phyloP scores from a whole-genome alignment of 1,139 yeast genomes.

The Dujonia santamariae region DNA sequence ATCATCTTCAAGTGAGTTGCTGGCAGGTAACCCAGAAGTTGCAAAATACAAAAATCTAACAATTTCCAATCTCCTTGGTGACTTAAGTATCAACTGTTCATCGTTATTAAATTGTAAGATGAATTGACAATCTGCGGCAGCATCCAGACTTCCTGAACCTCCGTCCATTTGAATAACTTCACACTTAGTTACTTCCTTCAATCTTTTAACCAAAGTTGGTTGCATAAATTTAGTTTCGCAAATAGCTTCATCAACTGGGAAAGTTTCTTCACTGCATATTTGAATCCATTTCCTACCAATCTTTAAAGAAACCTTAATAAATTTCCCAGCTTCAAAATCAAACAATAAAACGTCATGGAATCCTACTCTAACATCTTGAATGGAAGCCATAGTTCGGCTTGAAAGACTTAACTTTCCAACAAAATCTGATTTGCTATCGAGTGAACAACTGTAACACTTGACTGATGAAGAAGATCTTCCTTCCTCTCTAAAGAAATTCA shows the following conservation, averaged over 20 bases:
- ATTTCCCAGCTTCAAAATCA: conserved; percentile 28
- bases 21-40: conserved; percentile 50
- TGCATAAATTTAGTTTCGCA: conserved; percentile 32
- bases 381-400: conserved; percentile 32
- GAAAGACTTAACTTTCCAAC: conserved; percentile 51
- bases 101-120: conserved; percentile 7
- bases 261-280: conserved; percentile 37
- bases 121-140: conserved; percentile 2
- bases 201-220: conserved; percentile 50
- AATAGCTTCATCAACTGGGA: conserved; percentile 20
- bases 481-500: conserved; percentile 13
- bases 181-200: conserved; percentile 52
- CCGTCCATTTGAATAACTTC: conserved; percentile 18
- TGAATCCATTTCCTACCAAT: conserved; percentile 73
- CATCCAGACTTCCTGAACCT: background rate
- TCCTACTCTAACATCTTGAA: conserved; percentile 58
- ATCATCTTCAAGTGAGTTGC: conserved; percentile 19
- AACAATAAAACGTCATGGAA: conserved; percentile 56
- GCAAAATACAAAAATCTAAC: conserved; percentile 68
- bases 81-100: conserved; percentile 35
- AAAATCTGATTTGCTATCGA: conserved; percentile 47
- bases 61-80: conserved; percentile 64
- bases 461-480: conserved; percentile 14
- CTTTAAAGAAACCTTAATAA: conserved; percentile 54
- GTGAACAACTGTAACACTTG: conserved; percentile 35